Conservation (phyloP, 1,284 basidiomycete species). For the Cerioporus squamosus region DNA sequence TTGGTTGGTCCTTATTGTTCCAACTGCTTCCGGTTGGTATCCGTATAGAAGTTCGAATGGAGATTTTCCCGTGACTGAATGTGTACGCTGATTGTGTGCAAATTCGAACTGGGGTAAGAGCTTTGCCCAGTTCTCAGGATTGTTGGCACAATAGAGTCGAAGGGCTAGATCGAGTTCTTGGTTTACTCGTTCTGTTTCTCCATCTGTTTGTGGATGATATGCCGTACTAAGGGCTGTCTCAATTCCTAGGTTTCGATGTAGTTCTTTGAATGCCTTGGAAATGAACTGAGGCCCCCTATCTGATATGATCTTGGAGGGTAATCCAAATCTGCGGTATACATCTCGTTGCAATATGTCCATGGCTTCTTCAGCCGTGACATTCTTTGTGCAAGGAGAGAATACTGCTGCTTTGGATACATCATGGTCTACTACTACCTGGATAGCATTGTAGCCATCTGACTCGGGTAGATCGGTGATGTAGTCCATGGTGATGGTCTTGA, state of each 20-base stretch:
- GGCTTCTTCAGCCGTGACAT: slow-evolving; percentile 3
- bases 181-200: slow-evolving; percentile 37
- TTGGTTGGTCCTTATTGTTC: not conserved
- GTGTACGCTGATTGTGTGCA: slow-evolving; percentile 26
- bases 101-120: slow-evolving; percentile 33
- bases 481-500: slow-evolving; percentile 35
- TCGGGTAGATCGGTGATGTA: slow-evolving; percentile 41
- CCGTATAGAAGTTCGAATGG: slow-evolving; percentile 31
- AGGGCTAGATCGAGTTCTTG: slow-evolving; percentile 34
- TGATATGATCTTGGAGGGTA: slow-evolving; percentile 32
- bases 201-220: slow-evolving; percentile 38
- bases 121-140: slow-evolving; percentile 36
- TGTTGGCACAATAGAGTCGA: slow-evolving; percentile 24
- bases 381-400: slow-evolving; percentile 31
- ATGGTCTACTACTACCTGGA: slow-evolving; percentile 42
- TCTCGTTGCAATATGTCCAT: not conserved
- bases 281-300: slow-evolving; percentile 38
- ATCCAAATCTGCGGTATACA: not conserved
- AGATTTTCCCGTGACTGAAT: slow-evolving; percentile 29
- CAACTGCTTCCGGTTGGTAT: not conserved
- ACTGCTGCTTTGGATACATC: slow-evolving; percentile 35
- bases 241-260: slow-evolving; percentile 28
- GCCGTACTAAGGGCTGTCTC: slow-evolving; percentile 26
- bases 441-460: slow-evolving; percentile 36
- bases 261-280: slow-evolving; percentile 40